Base-by-base conservation (phyloP, 345 rosid genomes). In the Hypericum androsaemum region DNA sequence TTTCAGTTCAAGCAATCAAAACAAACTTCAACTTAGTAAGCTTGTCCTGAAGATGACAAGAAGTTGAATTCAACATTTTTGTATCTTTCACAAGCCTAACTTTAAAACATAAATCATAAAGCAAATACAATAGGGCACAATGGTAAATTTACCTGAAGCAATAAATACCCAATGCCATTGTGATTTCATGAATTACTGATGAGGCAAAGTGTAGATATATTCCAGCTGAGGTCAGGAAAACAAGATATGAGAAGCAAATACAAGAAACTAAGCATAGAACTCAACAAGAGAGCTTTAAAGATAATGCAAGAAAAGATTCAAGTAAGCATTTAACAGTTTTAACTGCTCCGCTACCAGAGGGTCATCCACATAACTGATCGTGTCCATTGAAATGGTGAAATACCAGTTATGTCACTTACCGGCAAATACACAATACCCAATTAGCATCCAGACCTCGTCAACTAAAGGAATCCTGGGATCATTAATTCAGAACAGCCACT, bases 111-210 rank as follows among this genome's bases (percentile, higher is more conserved):
- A n/a, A n/a, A n/a, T n/a, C n/a, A n/a, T n/a, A n/a, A n/a, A n/a
- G n/a, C n/a, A n/a, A n/a, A n/a, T n/a, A n/a, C n/a, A n/a, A n/a
- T n/a, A n/a, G n/a, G n/a, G n/a, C n/a, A n/a, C n/a, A 15, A 22
- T 7, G 22, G 28, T 1, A 54, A 22, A 12, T 60, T 49, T 66
- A 92, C 99, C 99, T 94, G 97, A 94, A 94, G 85, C 97, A 94
- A 74, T 60, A 58, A 55, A 94, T 94, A 57, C 99, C 99, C 80
- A 94, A 69, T 52, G 99, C 94, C 0, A 72, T 57, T 3, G 99
- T 94, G 71, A 94, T 94, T 62, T 94, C 99, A 63, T 88, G 82
- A 62, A 88, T 76, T 60, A 94, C 97, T 12, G 97, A 81, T 39
- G 94, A 81, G 8, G 99, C 94, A 58, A 94, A 81, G 73, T 94